Conservation (phyloP, 192 early-diverging fungal genomes). For the Coemansia asiatica region DNA sequence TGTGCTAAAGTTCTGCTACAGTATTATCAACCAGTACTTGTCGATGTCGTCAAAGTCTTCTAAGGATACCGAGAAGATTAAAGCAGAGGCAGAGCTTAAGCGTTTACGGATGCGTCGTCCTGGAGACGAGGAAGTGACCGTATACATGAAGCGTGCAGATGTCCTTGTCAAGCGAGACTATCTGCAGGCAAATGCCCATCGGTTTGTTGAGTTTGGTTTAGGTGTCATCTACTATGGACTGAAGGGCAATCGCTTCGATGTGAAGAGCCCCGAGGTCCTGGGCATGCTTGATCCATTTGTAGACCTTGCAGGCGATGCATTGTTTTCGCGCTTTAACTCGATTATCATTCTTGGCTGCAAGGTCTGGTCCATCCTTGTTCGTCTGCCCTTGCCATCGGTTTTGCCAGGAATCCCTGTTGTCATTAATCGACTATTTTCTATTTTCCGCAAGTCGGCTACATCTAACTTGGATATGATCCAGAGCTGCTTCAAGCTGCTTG, state of each 20-base stretch:
- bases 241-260: constrained; percentile 60
- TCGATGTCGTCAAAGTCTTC: constrained; percentile 62
- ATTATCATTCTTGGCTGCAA: constrained; percentile 69
- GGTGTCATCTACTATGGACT: constrained; percentile 76
- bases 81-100: constrained; percentile 62
- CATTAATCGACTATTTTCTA: constrained; percentile 74
- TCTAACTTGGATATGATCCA: constrained; percentile 73
- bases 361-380: constrained; percentile 71
- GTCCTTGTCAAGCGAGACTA: constrained; percentile 66
- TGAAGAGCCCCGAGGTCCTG: constrained; percentile 59
- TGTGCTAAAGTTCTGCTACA: constrained; percentile 80
- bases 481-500: constrained; percentile 78
- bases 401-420: constrained; percentile 66
- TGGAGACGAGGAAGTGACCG: constrained; percentile 59
- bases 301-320: constrained; percentile 70
- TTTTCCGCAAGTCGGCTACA: constrained; percentile 65
- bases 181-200: constrained; percentile 80
- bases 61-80: constrained; percentile 57
- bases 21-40: constrained; percentile 83
- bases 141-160: constrained; percentile 68
- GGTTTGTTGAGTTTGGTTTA: constrained; percentile 93
- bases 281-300: constrained; percentile 81
- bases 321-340: constrained; percentile 79
- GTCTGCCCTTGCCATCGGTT: constrained; percentile 71
- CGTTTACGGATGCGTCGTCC: constrained; percentile 16